Evolutionary conservation across 805 yeast genomes (phyloP).

Genomic region (Tetrapisispora fleetii): DNA sequence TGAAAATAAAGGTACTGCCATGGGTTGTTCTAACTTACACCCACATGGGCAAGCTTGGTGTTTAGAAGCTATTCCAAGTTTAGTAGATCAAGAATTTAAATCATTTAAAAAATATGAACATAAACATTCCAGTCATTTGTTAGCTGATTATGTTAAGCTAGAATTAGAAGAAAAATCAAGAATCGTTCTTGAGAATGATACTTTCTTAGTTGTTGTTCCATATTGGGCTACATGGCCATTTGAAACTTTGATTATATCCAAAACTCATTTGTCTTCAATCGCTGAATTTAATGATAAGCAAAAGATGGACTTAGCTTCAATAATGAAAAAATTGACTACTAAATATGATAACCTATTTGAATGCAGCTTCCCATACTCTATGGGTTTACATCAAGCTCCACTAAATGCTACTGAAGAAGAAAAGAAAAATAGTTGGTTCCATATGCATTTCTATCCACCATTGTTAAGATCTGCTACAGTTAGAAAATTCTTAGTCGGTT

Average conservation of each 20-base stretch:
- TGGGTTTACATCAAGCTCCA: constrained; percentile 77
- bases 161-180: constrained; percentile 45
- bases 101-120: constrained; percentile 41
- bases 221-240: constrained; percentile 83
- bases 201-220: constrained; percentile 61
- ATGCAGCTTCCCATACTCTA: constrained; percentile 67
- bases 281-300: constrained; percentile 39
- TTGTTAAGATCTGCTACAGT: constrained; percentile 65
- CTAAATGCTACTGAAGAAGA: constrained; percentile 37
- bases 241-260: constrained; percentile 56
- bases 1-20: constrained; percentile 68
- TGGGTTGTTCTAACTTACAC: constrained; percentile 79
- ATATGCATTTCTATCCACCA: constrained; percentile 75
- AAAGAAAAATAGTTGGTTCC: constrained; percentile 44
- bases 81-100: constrained; percentile 48
- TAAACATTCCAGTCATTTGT: constrained; percentile 38
- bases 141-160: constrained; percentile 51
- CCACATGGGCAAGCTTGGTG: constrained; percentile 84
- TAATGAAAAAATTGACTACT: constrained; percentile 43
- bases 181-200: constrained; percentile 48
- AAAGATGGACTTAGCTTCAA: constrained; percentile 44
- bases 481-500: constrained; percentile 66
- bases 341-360: constrained; percentile 63
- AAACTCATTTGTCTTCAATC: constrained; percentile 42
- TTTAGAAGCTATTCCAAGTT: constrained; percentile 53